Evolutionary conservation across 345 rosid genomes (phyloP).

Genomic region (Salix arbutifolia): DNA sequence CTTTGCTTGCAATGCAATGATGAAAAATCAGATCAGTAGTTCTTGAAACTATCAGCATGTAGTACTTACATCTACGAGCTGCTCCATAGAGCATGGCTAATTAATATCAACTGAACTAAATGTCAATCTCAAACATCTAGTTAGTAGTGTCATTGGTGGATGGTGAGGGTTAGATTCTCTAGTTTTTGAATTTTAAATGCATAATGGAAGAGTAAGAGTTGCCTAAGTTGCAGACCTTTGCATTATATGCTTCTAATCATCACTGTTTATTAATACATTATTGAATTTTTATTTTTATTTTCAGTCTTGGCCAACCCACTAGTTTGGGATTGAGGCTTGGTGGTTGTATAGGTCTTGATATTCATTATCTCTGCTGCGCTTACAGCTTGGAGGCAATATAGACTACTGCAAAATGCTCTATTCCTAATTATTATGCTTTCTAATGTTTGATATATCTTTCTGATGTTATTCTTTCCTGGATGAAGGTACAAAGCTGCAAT

Average conservation of each 20-base stretch:
- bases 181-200: background rate
- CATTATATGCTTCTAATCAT: background rate
- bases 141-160: background rate
- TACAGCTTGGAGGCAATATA: background rate
- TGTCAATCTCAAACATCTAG: background rate
- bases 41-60: background rate
- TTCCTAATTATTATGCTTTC: background rate
- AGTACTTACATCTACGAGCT: background rate
- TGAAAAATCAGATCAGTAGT: background rate
- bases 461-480: constrained; percentile 9
- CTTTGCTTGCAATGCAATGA: background rate
- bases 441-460: background rate
- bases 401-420: background rate
- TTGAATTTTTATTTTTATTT: background rate
- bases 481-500: constrained; percentile 82
- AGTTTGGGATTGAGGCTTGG: background rate
- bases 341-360: background rate
- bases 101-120: background rate
- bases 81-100: background rate
- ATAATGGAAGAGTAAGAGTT: background rate
- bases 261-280: background rate
- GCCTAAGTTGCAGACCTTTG: background rate
- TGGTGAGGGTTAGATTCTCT: background rate
- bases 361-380: background rate
- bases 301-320: background rate